Evolutionary conservation across 2,329 filamentous ascomycete genomes (phyloP), one percentile per base, ranked within the genome.

Genomic region (Aspergillus udagawae): DNA sequence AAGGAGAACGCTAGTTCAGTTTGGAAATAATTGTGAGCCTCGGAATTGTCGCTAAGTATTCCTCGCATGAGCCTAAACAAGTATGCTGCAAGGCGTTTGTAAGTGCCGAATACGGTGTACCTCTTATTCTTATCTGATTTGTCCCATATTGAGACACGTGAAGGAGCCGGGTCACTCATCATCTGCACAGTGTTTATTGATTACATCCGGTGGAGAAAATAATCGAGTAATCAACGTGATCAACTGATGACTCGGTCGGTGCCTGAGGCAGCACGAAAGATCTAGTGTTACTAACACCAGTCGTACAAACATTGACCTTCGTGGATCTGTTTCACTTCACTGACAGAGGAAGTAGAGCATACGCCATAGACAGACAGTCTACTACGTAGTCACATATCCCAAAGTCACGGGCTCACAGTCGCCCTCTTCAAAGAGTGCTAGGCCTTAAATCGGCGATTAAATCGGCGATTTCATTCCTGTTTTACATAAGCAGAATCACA

Each of bases 401-500:
- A 3, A 38, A 38, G 28, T 29, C 10, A 29, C 9, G 9, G 28
- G 4, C 28, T 17, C 4, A 14, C 32, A 35, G 14, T 38, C 6
- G 5, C 1, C 14, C 14, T 38, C 14, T 38, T 2, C 3, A 6
- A 35, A 6, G 32, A 35, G 7, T 35, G 32, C 10, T n/a, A n/a
- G n/a, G n/a, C n/a, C n/a, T n/a, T n/a, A n/a, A n/a, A n/a, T n/a
- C n/a, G n/a, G n/a, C n/a, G n/a, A n/a, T n/a, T n/a, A n/a, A n/a
- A 51, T 51, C 28, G 29, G 32, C 4, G 44, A 12, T 12, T 47
- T 25, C 44, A 25, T 25, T 14, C 41, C 20, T 23, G 21, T 23
- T 23, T 47, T 47, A 47, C 49, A 51, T 51, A 51, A 51, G 49
- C 49, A 8, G 49, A 23, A 51, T 51, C 49, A 51, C 49, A 51